Evolutionary conservation across 257 asterid genomes (phyloP).

Genomic region (Plectranthus barbatus): DNA sequence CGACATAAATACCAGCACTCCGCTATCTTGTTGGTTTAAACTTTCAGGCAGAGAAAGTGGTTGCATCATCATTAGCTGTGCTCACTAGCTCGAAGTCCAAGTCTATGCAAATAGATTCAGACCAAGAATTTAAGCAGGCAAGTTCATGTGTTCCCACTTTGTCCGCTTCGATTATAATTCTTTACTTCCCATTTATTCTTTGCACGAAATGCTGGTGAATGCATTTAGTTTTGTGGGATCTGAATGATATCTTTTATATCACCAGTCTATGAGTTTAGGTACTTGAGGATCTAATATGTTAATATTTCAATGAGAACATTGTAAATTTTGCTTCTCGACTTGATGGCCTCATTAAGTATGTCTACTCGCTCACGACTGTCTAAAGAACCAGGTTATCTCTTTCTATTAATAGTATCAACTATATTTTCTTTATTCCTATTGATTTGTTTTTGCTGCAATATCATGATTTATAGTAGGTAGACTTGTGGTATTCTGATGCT

Average conservation of each 20-base stretch:
- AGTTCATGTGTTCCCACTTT: conserved; percentile 13
- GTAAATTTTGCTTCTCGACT: conserved; percentile 4
- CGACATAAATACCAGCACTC: conserved; percentile 10
- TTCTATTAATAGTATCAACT: background rate
- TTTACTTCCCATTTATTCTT: background rate
- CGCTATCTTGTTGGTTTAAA: conserved; percentile 15
- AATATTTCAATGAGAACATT: background rate
- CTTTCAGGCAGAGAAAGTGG: conserved; percentile 72
- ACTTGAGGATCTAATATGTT: background rate
- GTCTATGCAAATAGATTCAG: conserved; percentile 23
- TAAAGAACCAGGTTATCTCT: background rate
- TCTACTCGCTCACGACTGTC: background rate
- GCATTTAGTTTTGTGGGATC: conserved; percentile 7
- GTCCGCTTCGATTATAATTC: background rate
- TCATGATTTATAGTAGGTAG: conserved; percentile 4
- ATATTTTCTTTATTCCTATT: background rate
- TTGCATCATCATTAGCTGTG: conserved; percentile 55
- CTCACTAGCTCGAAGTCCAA: conserved; percentile 40
- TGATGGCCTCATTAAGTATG: background rate
- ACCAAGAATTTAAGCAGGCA: conserved; percentile 64
- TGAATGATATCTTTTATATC: conserved; percentile 7
- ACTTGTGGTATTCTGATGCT: conserved; percentile 12
- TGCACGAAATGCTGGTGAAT: background rate
- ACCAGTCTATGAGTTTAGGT: conserved; percentile 5
- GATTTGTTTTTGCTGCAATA: background rate